A percentile compares a stretch with the other conserved stretches of the same genome.
Evolutionary conservation across 176 grass and related monocot genomes (phyloP).

Genomic region (Microstegium vimineum): DNA sequence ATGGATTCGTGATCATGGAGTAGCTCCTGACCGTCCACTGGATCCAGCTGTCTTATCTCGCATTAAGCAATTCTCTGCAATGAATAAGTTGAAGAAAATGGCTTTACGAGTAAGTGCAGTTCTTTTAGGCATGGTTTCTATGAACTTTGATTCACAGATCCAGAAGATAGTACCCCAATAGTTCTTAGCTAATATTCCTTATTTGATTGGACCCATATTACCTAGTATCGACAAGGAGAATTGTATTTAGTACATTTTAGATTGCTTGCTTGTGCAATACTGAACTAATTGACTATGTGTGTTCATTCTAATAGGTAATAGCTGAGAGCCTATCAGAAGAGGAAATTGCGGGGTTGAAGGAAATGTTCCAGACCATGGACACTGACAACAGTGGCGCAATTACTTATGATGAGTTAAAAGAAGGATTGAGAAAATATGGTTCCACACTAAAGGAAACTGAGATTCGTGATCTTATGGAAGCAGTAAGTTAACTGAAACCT

Average conservation of each 20-base stretch:
- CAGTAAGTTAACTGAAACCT: conserved; percentile 60
- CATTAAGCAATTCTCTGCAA: conserved; percentile 96
- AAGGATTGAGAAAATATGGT: conserved; percentile 83
- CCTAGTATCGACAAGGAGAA: background rate
- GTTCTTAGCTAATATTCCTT: background rate
- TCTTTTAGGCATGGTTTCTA: background rate
- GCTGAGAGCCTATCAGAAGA: conserved; percentile 98
- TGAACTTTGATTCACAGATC: background rate
- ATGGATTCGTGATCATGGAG: conserved; percentile 94
- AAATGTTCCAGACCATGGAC: conserved; percentile 99
- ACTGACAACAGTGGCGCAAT: conserved; percentile 97
- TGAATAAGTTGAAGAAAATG: conserved; percentile 99
- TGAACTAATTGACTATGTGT: conserved; percentile 11
- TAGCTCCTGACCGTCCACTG: conserved; percentile 89
- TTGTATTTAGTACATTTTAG: conserved; percentile 1
- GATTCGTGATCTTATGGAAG: conserved; percentile 98
- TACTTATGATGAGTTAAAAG: conserved; percentile 97
- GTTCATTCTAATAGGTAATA: conserved; percentile 66
- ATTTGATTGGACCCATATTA: background rate
- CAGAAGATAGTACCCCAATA: background rate
- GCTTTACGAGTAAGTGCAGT: conserved; percentile 67
- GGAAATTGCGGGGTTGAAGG: conserved; percentile 96
- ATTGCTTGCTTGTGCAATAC: background rate
- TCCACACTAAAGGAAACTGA: conserved; percentile 97
- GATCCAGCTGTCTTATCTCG: conserved; percentile 95